These are phyloP conservation scores for Solanum arcanum DNA, from an alignment of 257 asterid species.

Conservation along the genomic window DNA sequence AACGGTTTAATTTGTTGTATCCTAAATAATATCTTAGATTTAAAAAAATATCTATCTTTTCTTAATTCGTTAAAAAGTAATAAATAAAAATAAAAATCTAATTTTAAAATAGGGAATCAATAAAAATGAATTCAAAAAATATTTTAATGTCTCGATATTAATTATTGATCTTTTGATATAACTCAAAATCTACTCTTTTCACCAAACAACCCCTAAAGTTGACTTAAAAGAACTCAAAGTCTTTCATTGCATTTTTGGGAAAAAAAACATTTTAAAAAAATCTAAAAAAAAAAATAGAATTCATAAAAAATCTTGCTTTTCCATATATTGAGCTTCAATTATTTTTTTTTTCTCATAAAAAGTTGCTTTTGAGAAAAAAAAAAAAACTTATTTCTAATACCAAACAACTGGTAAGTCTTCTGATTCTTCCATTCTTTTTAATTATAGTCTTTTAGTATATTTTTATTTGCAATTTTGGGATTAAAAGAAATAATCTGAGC, in stretches of 20 bases:
- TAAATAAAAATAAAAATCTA: too few species aligned
- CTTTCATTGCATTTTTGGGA: background rate
- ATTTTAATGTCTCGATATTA: too few species aligned
- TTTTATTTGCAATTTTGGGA: background rate
- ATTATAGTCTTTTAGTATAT: background rate
- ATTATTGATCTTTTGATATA: too few species aligned
- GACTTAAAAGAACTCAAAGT: background rate
- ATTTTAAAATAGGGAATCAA: too few species aligned
- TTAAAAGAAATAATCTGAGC: background rate
- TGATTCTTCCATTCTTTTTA: background rate
- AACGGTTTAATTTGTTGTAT: fast-evolving
- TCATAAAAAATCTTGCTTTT: background rate
- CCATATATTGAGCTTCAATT: background rate
- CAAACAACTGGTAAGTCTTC: background rate
- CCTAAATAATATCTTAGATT: fast-evolving
- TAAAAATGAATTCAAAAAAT: too few species aligned
- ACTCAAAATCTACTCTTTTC: background rate
- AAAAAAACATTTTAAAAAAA: background rate
- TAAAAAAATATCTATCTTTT: too few species aligned
- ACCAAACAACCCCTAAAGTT: background rate
- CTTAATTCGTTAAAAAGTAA: too few species aligned
- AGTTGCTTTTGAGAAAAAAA: background rate
- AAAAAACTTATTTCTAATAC: background rate
- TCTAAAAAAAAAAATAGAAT: background rate
- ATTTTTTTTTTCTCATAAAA: background rate